Evolutionary conservation across 768 basidiomycete genomes (phyloP), one percentile per base, ranked within the genome.

Genomic region (Auricularia auricula-judae): DNA sequence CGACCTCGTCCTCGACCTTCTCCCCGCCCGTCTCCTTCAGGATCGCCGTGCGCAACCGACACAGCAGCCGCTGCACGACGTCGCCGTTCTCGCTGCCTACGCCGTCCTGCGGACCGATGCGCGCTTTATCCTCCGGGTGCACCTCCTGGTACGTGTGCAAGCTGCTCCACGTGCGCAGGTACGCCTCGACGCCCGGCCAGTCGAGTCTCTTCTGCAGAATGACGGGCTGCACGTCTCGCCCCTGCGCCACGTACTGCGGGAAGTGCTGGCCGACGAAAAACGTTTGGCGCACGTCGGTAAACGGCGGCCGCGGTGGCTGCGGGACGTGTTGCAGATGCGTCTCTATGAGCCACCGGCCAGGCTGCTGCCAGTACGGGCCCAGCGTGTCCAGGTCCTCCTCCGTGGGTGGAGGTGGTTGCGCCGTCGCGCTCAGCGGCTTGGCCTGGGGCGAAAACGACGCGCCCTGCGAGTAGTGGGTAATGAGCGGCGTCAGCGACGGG

Each of bases 321-420:
- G 86, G 88, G n/a, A 93, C 80, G 35, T 84, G 83, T 5, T 84
- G 78, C 2, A 93, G 81, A 70, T 89, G 84, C 4, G 79, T 79
- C 64, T 89, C 86, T 29, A 93, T 80, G 66, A 92, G 86, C 0
- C 82, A 82, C 12, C 92, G 80, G 16, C 92, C 92, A 0, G 92
- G 91, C 36, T 87, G 84, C 68, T 93, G 82, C 82, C 90, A 93
- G 70, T 91, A 82, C 1, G 84, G 82, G 1, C 91, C 91, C 4
- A 90, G 72, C 51, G 84, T 84, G 36, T 76, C 56, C 23, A 14
- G 16, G 56, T 59, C 29, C 56, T 59, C 23, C 14, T 35, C 56
- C 16, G 56, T 14, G 23, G 34, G 56, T 18, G 23, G 47, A 4
- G 62, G n/a, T 33, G 42, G 42, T 18, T 42, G 36, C 4, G 35